These are phyloP conservation scores for Gonapodya prolifera DNA, from an alignment of 192 early-diverging fungal species.

Conservation along the genomic window DNA sequence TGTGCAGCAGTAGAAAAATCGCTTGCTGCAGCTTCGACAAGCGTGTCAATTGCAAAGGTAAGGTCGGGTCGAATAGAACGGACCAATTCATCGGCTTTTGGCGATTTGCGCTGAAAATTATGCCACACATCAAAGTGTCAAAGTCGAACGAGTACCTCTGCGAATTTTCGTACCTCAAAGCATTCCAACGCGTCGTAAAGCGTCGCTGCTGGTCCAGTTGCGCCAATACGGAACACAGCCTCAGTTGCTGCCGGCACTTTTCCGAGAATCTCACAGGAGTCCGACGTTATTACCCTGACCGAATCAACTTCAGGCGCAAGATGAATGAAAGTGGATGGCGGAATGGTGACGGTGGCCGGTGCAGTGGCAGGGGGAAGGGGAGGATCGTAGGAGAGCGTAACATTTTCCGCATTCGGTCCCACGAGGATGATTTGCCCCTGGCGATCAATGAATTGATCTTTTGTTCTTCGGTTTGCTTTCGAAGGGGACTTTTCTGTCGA, in stretches of 20 bases:
- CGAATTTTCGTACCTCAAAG: slow-evolving; percentile 30
- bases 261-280: slow-evolving; percentile 74
- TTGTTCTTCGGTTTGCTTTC: neutral
- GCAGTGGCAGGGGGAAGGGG: neutral
- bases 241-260: slow-evolving; percentile 67
- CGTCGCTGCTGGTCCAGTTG: slow-evolving; percentile 83
- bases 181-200: slow-evolving; percentile 70
- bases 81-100: slow-evolving; percentile 92
- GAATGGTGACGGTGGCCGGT: neutral
- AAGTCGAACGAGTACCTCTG: neutral
- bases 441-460: neutral
- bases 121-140: neutral
- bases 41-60: slow-evolving; percentile 73
- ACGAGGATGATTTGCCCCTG: neutral
- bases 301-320: slow-evolving; percentile 87
- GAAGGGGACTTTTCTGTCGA: neutral
- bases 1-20: slow-evolving; percentile 70
- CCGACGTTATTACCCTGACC: slow-evolving; percentile 71
- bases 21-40: slow-evolving; percentile 82
- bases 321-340: slow-evolving; percentile 27
- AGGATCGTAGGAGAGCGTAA: neutral
- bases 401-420: neutral
- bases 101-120: slow-evolving; percentile 44
- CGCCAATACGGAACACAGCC: slow-evolving; percentile 87
- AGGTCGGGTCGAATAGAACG: slow-evolving; percentile 72